These are phyloP conservation scores for Extremus antarcticus DNA, from an alignment of 495 filamentous ascomycete species.

Conservation along the genomic window DNA sequence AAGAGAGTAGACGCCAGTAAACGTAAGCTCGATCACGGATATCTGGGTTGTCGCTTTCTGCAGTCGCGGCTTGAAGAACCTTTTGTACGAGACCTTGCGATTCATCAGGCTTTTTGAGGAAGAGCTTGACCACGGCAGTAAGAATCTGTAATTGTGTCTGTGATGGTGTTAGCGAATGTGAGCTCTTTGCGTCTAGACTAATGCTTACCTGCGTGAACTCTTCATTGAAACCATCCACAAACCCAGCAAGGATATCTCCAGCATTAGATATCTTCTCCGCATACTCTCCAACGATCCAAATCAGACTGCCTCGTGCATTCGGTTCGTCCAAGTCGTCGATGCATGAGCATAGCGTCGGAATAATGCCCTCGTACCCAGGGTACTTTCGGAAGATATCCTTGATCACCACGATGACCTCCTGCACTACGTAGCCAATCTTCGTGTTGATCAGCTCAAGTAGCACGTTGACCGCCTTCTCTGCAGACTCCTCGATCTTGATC, in stretches of 20 bases:
- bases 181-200: no score
- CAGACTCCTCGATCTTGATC: conserved; percentile 92
- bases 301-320: conserved; percentile 78
- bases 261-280: conserved; percentile 98
- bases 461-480: conserved; percentile 89
- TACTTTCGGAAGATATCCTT: conserved; percentile 98
- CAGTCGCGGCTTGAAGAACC: conserved; percentile 81
- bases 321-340: conserved; percentile 96
- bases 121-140: conserved; percentile 92
- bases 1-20: conserved; percentile 95
- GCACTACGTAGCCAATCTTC: conserved; percentile 98
- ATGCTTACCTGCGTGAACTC: conserved; percentile 69
- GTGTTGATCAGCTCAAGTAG: conserved; percentile 87
- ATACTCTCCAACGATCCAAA: conserved; percentile 98
- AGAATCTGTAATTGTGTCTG: conserved; percentile 91
- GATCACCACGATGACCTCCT: conserved; percentile 95
- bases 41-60: conserved; percentile 93
- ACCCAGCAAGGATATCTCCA: conserved; percentile 73
- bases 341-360: conserved; percentile 89
- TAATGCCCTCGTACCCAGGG: conserved; percentile 94
- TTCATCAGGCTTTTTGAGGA: conserved; percentile 86
- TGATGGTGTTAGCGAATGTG: conserved; percentile 20
- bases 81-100: conserved; percentile 85
- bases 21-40: conserved; percentile 94
- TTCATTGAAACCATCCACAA: conserved; percentile 85